A percentile compares a stretch with the other conserved stretches of the same genome.
Conservation (phyloP, 495 filamentous ascomycete genomes). For the Tuber indicum region DNA sequence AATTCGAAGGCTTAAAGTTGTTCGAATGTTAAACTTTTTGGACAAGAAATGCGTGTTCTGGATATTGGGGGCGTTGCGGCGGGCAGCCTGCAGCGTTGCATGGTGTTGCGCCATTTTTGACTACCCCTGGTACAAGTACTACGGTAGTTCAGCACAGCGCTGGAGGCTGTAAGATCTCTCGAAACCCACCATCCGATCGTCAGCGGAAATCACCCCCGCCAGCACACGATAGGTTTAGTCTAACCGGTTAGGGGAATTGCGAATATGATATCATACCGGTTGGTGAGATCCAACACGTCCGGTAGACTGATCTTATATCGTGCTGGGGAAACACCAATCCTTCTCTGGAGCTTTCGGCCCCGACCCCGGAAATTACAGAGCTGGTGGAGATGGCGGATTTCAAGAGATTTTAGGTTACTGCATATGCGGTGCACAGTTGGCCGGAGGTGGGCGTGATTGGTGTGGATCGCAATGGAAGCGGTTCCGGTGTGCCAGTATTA, state of each 20-base stretch:
- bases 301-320: neutral
- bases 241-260: neutral
- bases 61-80: too few relatives aligned
- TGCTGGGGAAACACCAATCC: neutral
- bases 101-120: too few relatives aligned
- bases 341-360: neutral
- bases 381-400: neutral
- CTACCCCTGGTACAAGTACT: too few relatives aligned
- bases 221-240: neutral
- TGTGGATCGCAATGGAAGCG: neutral
- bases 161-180: neutral
- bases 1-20: too few relatives aligned
- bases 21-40: too few relatives aligned
- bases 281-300: neutral
- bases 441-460: neutral
- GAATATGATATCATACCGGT: neutral
- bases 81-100: too few relatives aligned
- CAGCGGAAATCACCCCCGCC: neutral
- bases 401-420: neutral
- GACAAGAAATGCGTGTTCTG: too few relatives aligned
- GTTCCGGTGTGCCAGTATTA: neutral
- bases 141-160: too few relatives aligned
- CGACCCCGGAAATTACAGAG: neutral
- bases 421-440: too few relatives aligned
- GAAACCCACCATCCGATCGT: neutral